Evolutionary conservation across 192 early-diverging fungal species (phyloP).

Genomic region (Backusella mclennaniae): DNA sequence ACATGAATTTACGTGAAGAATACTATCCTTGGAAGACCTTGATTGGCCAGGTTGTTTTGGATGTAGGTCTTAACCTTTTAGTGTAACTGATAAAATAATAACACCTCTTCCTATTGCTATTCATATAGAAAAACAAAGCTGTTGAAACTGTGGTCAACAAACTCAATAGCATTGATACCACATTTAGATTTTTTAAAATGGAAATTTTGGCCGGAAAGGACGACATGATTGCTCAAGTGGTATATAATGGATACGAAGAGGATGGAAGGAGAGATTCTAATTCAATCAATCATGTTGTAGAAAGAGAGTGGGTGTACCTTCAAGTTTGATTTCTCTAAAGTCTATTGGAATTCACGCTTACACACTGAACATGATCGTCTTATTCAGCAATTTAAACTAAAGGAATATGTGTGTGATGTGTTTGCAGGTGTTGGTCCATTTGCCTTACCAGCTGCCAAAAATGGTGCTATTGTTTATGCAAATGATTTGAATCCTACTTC

Average conservation of each 20-base stretch:
- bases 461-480: conserved; percentile 83
- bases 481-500: conserved; percentile 97
- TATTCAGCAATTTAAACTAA: conserved; percentile 66
- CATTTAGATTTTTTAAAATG: conserved; percentile 96
- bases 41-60: conserved; percentile 94
- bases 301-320: conserved; percentile 90
- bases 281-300: conserved; percentile 34
- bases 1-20: conserved; percentile 94
- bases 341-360: conserved; percentile 99
- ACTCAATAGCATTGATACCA: conserved; percentile 90
- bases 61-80: conserved; percentile 49
- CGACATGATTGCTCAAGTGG: conserved; percentile 85
- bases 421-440: conserved; percentile 97
- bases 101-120: background rate
- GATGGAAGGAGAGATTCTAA: background rate
- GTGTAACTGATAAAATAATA: background rate
- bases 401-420: conserved; percentile 87
- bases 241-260: conserved; percentile 23
- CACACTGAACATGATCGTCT: conserved; percentile 93
- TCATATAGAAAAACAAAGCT: conserved; percentile 76
- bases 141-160: conserved; percentile 97
- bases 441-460: conserved; percentile 88
- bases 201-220: conserved; percentile 91
- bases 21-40: conserved; percentile 88
- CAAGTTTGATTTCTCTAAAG: conserved; percentile 91